phyloP scores from a whole-genome alignment of 176 grass and related monocot genomes.

The Ensete glaucum region DNA sequence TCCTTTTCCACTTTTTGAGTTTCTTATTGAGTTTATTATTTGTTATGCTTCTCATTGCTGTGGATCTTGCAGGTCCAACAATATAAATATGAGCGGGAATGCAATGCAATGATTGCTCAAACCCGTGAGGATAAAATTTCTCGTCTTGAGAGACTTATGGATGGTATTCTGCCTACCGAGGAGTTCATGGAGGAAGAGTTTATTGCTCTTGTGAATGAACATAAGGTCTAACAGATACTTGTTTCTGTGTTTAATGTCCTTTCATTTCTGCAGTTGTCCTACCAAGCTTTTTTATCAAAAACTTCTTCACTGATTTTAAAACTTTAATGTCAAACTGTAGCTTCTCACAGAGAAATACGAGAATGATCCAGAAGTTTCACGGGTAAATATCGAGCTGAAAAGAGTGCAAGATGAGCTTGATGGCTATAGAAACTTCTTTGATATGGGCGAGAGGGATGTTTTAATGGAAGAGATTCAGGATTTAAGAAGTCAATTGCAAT shows the following conservation, averaged over 20 bases:
- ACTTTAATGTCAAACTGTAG: slow-evolving; percentile 29
- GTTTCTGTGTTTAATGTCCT: neutral
- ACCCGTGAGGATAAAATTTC: slow-evolving; percentile 78
- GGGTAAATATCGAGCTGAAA: slow-evolving; percentile 63
- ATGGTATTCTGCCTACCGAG: slow-evolving; percentile 78
- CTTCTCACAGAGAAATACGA: slow-evolving; percentile 70
- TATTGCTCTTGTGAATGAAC: slow-evolving; percentile 62
- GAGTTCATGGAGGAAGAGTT: slow-evolving; percentile 89
- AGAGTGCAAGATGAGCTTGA: slow-evolving; percentile 62
- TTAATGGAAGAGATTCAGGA: slow-evolving; percentile 88
- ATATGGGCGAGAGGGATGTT: slow-evolving; percentile 64
- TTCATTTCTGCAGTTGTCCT: slow-evolving; percentile 1
- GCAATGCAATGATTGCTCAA: slow-evolving; percentile 84
- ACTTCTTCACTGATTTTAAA: slow-evolving; percentile 13
- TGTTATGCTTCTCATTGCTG: slow-evolving; percentile 6
- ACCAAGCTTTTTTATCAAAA: slow-evolving; percentile 13
- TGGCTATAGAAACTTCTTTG: slow-evolving; percentile 43
- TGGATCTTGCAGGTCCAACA: slow-evolving; percentile 61
- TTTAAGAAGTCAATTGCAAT: slow-evolving; percentile 63
- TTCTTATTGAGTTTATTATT: neutral
- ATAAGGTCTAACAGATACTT: slow-evolving; percentile 43
- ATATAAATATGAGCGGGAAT: slow-evolving; percentile 89
- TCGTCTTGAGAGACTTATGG: slow-evolving; percentile 88
- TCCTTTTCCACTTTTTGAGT: neutral
- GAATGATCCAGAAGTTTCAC: slow-evolving; percentile 70